phyloP scores from a whole-genome alignment of 108 stramenopile species.

The Skeletonema costatum region DNA sequence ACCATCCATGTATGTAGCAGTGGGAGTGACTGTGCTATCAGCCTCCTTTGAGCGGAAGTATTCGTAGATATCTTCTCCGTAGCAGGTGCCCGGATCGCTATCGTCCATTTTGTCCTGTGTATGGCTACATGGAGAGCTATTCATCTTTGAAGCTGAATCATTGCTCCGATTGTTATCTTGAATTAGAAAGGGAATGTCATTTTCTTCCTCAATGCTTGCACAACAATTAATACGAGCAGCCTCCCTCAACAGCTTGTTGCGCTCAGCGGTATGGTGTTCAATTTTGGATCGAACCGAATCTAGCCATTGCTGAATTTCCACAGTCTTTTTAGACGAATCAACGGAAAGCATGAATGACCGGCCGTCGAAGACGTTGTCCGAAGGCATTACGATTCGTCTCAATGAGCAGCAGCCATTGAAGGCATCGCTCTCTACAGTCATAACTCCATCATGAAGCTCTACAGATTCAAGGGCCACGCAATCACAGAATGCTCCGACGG shows the following conservation, averaged over 20 bases:
- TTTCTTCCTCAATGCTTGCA: neutral
- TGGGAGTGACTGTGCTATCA: conserved; percentile 69
- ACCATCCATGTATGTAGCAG: conserved; percentile 73
- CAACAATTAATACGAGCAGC: neutral
- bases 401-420: neutral
- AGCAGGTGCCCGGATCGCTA: conserved; percentile 91
- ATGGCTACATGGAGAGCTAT: neutral
- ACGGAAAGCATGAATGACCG: neutral
- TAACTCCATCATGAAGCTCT: neutral
- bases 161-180: neutral
- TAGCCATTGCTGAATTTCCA: neutral
- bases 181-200: neutral
- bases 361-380: neutral
- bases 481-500: neutral
- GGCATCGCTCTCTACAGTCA: neutral
- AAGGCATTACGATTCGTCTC: neutral
- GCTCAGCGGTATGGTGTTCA: neutral
- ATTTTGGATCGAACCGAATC: neutral
- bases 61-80: conserved; percentile 94
- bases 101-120: conserved; percentile 76
- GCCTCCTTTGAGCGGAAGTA: conserved; percentile 89
- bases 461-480: neutral
- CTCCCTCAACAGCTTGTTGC: neutral
- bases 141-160: too few species aligned
- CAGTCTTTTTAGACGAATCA: neutral